phyloP scores from a whole-genome alignment of 1,139 yeast species.

The Sugiyamaella paludigena region DNA sequence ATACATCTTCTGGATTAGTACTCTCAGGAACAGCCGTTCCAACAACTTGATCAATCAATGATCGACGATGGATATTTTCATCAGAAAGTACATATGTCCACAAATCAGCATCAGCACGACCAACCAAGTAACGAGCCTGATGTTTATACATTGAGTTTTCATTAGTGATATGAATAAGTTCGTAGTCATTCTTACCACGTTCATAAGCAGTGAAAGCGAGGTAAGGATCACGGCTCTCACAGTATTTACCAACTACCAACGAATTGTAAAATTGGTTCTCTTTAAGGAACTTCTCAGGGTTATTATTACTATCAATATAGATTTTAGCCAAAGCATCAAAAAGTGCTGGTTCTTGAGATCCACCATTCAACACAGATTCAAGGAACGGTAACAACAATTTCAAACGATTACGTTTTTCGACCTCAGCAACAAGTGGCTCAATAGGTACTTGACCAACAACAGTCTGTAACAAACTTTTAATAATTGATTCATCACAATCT shows the following conservation, averaged over 20 bases:
- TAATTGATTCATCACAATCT: constrained; percentile 90
- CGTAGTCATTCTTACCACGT: constrained; percentile 89
- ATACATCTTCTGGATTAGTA: constrained; percentile 92
- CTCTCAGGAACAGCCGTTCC: constrained; percentile 97
- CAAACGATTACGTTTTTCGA: constrained; percentile 92
- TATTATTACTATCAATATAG: constrained; percentile 94
- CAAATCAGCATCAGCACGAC: constrained; percentile 75
- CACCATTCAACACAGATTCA: constrained; percentile 84
- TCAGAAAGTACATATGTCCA: constrained; percentile 78
- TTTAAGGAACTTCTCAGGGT: constrained; percentile 93
- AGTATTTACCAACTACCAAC: constrained; percentile 91
- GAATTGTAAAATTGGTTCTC: constrained; percentile 91
- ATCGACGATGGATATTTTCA: constrained; percentile 85
- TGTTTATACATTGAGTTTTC: constrained; percentile 98
- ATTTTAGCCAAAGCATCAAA: constrained; percentile 95
- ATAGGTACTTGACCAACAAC: constrained; percentile 96
- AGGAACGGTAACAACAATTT: constrained; percentile 89
- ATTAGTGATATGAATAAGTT: constrained; percentile 85
- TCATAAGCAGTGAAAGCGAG: constrained; percentile 96
- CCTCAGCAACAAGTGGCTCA: constrained; percentile 84
- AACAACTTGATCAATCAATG: constrained; percentile 87
- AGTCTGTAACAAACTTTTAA: constrained; percentile 74
- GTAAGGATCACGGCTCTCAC: constrained; percentile 99
- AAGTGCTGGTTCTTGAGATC: constrained; percentile 87
- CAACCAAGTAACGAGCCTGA: constrained; percentile 91